Conservation (phyloP, 192 early-diverging fungal genomes). For the Diversispora epigaea region DNA sequence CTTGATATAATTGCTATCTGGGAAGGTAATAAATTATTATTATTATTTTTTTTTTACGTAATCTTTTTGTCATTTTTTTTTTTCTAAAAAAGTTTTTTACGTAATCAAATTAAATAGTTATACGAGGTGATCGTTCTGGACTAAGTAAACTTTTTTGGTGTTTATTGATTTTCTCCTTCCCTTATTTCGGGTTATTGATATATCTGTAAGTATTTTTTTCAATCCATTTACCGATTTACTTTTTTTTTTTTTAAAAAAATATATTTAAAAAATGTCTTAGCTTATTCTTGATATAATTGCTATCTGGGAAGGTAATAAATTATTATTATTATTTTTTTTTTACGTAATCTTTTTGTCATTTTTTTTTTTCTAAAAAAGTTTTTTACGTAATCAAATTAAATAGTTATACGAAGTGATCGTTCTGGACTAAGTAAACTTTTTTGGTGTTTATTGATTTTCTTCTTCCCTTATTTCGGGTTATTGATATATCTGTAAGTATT, state of each 20-base stretch:
- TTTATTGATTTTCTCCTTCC: neutral
- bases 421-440: neutral
- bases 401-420: neutral
- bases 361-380: too few relatives aligned
- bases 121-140: neutral
- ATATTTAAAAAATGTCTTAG: neutral
- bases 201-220: neutral
- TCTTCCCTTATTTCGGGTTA: neutral
- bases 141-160: neutral
- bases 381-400: too few relatives aligned
- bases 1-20: neutral
- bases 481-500: neutral
- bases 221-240: too few relatives aligned
- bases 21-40: too few relatives aligned
- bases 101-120: too few relatives aligned
- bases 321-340: too few relatives aligned
- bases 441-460: neutral
- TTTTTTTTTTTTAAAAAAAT: too few relatives aligned
- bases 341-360: too few relatives aligned
- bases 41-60: too few relatives aligned
- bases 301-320: slow-evolving; percentile 3
- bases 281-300: neutral
- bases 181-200: neutral
- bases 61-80: too few relatives aligned
- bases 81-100: too few relatives aligned